Evolutionary conservation across 2,329 filamentous ascomycete species (phyloP), one percentile per base, ranked within the genome.

Genomic region (Penicillium sp.): DNA sequence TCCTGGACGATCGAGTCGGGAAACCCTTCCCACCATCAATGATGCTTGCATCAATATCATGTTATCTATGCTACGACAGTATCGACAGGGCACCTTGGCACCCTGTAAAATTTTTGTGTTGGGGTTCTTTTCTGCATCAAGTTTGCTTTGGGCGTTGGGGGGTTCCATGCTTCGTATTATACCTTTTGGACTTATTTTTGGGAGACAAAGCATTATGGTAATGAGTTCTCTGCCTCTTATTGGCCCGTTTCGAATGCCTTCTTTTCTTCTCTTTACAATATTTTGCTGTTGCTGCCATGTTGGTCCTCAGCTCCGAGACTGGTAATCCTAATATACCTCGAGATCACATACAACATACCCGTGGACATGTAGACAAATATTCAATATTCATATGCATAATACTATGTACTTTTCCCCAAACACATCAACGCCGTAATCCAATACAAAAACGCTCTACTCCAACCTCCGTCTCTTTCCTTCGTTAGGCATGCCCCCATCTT

Each of bases 381-480:
- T 44, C 14, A 11, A 52, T 48, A 39, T 35, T 20, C 20, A 54
- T 35, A 54, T 54, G 44, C 18, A 52, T 45, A 40, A 48, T 16
- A 37, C 50, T 34, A 29, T 53, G 14, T 32, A 14, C 49, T 51
- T 26, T 51, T 26, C 16, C 35, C 20, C 39, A 26, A 11, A 50
- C 16, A 50, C 7, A 18, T 35, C 38, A 44, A 42, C 49, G 38
- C 49, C 37, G 9, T 44, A 20, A n/a, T 5, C 9, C 6, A 48
- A 43, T 46, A 37, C 14, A 52, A 47, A 58, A 35, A 4, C 24
- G 18, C 18, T 54, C 58, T 61, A 71, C 46, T 55, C 66, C 51
- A 70, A 45, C 48, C 69, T 63, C 24, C 66, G 63, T 20, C 68
- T 64, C 60, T 72, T 73, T 38, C 66, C 65, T 8, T 59, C 63